Conservation (phyloP, 1,284 basidiomycete genomes). For the Gymnopus androsaceus region DNA sequence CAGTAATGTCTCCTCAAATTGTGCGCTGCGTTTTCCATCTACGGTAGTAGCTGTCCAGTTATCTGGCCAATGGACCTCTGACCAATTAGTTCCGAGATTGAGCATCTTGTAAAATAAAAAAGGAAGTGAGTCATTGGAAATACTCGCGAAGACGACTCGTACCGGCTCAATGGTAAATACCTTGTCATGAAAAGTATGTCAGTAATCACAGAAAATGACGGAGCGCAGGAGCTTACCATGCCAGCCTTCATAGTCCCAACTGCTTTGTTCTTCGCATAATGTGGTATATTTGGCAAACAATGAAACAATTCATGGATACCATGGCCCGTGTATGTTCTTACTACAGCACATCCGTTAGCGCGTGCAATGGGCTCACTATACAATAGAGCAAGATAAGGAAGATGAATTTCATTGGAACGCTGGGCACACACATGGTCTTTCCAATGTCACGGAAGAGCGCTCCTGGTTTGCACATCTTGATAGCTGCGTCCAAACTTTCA, state of each 20-base stretch:
- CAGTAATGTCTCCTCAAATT: conserved; percentile 93
- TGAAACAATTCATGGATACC: conserved; percentile 89
- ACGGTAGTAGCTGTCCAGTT: conserved; percentile 93
- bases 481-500: conserved; percentile 82
- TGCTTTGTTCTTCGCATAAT: conserved; percentile 86
- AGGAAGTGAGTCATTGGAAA: too few relatives aligned
- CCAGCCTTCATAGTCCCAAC: conserved; percentile 83
- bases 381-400: too few relatives aligned
- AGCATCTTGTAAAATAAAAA: conserved; percentile 69
- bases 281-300: conserved; percentile 73
- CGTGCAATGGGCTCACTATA: conserved; percentile 84
- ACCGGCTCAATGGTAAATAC: conserved; percentile 83
- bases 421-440: conserved; percentile 68
- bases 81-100: conserved; percentile 78
- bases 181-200: conserved; percentile 7
- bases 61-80: conserved; percentile 81
- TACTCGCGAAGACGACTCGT: conserved; percentile 16
- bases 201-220: conserved; percentile 7
- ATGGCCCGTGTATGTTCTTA: conserved; percentile 89
- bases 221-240: conserved; percentile 54
- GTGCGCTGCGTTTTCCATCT: conserved; percentile 88
- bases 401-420: conserved; percentile 6
- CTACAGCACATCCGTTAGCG: conserved; percentile 79
- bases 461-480: conserved; percentile 89
- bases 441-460: conserved; percentile 83